Conservation (phyloP, 805 yeast species). For the Kockiozyma suomiensis region DNA sequence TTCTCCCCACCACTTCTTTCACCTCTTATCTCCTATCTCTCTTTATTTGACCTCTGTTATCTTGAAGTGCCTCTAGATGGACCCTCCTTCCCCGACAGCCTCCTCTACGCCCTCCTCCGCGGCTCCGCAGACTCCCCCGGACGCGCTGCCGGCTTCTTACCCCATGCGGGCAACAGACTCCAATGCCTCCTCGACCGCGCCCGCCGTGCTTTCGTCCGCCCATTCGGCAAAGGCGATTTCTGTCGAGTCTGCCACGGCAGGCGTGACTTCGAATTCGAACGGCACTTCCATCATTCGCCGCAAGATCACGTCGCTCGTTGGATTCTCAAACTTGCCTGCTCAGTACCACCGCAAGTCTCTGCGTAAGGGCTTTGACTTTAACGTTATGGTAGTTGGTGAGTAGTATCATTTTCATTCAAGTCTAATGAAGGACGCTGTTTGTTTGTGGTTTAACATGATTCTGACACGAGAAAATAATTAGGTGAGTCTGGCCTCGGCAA, state of each 20-base stretch:
- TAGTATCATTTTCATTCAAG: background rate
- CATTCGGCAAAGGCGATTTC: background rate
- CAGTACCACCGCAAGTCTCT: slow-evolving; percentile 97
- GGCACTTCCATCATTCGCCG: slow-evolving; percentile 68
- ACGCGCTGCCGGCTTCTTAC: slow-evolving; percentile 3
- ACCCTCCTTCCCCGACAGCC: slow-evolving; percentile 5
- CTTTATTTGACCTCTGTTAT: background rate
- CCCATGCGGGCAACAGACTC: slow-evolving; percentile 1
- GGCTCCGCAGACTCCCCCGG: slow-evolving; percentile 10
- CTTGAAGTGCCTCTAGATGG: background rate
- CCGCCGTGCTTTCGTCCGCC: background rate
- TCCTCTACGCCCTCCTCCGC: slow-evolving; percentile 10
- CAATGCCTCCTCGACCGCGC: slow-evolving; percentile 2
- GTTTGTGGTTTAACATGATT: background rate
- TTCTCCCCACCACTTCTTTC: background rate
- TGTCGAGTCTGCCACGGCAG: background rate
- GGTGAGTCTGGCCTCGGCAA: slow-evolving; percentile 89
- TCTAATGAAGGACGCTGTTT: background rate
- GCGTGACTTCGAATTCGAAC: slow-evolving; percentile 8
- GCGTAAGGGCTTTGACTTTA: slow-evolving; percentile 85
- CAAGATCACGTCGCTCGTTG: slow-evolving; percentile 89
- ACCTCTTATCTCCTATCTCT: background rate
- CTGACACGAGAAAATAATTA: background rate
- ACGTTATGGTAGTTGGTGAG: slow-evolving; percentile 80
- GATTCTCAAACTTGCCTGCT: slow-evolving; percentile 95